Evolutionary conservation across 176 grass and related monocot genomes (phyloP).

Genomic region (Carex parvula): DNA sequence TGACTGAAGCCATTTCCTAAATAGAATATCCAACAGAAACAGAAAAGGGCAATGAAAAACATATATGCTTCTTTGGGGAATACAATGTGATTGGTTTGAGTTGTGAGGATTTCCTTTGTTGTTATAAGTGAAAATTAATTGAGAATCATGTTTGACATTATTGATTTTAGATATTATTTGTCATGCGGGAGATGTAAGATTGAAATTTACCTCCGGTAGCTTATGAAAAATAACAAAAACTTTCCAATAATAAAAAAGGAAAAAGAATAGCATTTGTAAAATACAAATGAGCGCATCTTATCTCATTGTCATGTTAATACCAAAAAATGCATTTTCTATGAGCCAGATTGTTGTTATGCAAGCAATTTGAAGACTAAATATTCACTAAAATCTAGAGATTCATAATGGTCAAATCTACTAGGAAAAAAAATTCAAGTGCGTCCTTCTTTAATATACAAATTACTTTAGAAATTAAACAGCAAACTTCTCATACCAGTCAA

Average conservation of each 20-base stretch:
- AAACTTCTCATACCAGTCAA: background rate
- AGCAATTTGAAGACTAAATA: background rate
- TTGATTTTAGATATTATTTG: background rate
- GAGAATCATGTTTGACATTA: background rate
- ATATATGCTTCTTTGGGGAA: background rate
- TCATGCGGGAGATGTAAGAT: background rate
- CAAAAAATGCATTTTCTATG: background rate
- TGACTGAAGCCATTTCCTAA: background rate
- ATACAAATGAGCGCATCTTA: background rate
- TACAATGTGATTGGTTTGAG: background rate
- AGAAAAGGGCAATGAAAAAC: background rate
- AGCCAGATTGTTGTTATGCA: background rate
- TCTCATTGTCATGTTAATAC: background rate
- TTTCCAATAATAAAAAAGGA: too few species aligned
- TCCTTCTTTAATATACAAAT: background rate
- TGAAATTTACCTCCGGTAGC: background rate
- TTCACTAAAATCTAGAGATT: background rate
- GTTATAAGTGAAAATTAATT: background rate
- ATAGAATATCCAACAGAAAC: background rate
- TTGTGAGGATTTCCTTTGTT: background rate
- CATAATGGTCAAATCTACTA: too few species aligned
- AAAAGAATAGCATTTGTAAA: too few species aligned
- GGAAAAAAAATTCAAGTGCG: background rate
- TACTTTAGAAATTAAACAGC: background rate
- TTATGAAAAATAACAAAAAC: background rate